phyloP scores from a whole-genome alignment of 2,329 filamentous ascomycete species.

The Neonectria faginata region DNA sequence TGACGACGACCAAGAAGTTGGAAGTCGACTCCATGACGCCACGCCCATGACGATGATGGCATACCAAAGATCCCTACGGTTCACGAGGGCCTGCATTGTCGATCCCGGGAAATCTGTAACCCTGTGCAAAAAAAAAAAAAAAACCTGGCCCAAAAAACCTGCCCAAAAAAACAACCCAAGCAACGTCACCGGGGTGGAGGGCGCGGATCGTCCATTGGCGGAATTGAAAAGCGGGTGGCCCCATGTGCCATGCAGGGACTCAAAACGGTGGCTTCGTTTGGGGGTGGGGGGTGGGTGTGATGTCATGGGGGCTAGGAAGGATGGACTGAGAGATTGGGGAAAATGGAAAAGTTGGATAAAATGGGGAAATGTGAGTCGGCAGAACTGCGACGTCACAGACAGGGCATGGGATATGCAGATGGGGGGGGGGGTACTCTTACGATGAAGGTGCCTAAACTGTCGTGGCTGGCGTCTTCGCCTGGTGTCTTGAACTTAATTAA shows the following conservation, averaged over 20 bases:
- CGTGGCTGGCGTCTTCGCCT: background rate
- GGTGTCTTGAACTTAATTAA: too few relatives aligned
- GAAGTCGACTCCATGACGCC: slow-evolving; percentile 13
- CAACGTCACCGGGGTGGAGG: slow-evolving; percentile 37
- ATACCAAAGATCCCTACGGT: slow-evolving; percentile 7
- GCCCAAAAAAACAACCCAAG: slow-evolving; percentile 6
- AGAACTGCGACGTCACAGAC: slow-evolving; percentile 1
- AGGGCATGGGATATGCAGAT: too few relatives aligned
- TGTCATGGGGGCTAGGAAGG: slow-evolving; percentile 37
- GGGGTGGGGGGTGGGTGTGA: slow-evolving; percentile 31
- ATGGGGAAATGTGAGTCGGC: slow-evolving; percentile 16
- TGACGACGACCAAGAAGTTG: slow-evolving; percentile 2
- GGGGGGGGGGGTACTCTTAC: background rate
- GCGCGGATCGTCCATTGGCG: slow-evolving; percentile 34
- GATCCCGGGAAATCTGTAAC: slow-evolving; percentile 6
- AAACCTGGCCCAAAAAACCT: slow-evolving; percentile 24
- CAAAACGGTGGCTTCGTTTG: slow-evolving; percentile 11
- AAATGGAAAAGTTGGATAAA: slow-evolving; percentile 6
- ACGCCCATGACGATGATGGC: slow-evolving; percentile 20
- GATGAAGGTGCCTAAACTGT: background rate
- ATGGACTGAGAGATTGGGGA: background rate
- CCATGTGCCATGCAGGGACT: slow-evolving; percentile 36
- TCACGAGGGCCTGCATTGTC: slow-evolving; percentile 5
- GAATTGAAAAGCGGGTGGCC: slow-evolving; percentile 11
- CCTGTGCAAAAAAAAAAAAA: background rate